Conservation (phyloP, 2,329 filamentous ascomycete species). For the Periconia sp. region DNA sequence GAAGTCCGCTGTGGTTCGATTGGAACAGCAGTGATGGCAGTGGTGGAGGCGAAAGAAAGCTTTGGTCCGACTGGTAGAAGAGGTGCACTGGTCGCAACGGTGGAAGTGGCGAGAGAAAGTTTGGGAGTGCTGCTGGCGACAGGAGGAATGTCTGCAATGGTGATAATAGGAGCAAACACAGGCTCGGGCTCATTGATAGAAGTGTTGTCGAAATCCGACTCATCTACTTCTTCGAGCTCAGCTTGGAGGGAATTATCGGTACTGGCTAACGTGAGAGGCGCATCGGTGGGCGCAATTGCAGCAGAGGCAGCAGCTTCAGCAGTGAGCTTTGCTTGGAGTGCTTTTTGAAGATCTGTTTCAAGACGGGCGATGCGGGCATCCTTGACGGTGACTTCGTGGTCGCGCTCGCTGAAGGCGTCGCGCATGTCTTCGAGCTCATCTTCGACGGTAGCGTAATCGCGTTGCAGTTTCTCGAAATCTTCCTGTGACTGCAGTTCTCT, state of each 20-base stretch:
- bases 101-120: not conserved
- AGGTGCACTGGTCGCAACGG: not conserved
- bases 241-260: slow-evolving; percentile 14
- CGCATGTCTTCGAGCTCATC: slow-evolving; percentile 14
- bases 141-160: slow-evolving; percentile 2
- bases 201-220: slow-evolving; percentile 3
- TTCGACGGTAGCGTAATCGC: slow-evolving; percentile 4
- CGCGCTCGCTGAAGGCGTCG: slow-evolving; percentile 7
- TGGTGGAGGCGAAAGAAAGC: not conserved
- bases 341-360: slow-evolving; percentile 22
- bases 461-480: slow-evolving; percentile 6
- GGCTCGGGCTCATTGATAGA: slow-evolving; percentile 7
- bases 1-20: not conserved
- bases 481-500: slow-evolving; percentile 9
- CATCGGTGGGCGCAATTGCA: slow-evolving; percentile 11
- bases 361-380: slow-evolving; percentile 27
- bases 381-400: slow-evolving; percentile 22
- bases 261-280: not conserved
- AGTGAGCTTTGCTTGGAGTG: slow-evolving; percentile 10
- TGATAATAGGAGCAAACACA: slow-evolving; percentile 9
- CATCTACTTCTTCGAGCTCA: slow-evolving; percentile 15
- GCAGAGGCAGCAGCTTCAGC: slow-evolving; percentile 7
- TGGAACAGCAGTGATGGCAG: not conserved
- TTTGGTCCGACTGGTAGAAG: not conserved
- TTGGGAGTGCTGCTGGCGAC: not conserved